Evolutionary conservation across 164 flowering plant genomes (phyloP).

Genomic region (Liquidambar formosana): DNA sequence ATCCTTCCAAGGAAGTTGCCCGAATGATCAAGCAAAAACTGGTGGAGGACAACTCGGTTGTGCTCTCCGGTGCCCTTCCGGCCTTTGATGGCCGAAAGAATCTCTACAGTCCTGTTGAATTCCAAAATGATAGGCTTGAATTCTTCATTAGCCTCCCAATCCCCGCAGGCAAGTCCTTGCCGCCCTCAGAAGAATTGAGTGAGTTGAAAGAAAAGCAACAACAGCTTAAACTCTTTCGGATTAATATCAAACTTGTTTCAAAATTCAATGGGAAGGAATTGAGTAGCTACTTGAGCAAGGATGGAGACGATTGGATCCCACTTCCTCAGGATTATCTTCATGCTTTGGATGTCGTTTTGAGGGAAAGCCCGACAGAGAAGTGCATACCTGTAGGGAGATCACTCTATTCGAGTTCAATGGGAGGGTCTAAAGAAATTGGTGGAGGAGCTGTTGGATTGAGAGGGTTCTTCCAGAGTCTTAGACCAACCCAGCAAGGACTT

Average conservation of each 20-base stretch:
- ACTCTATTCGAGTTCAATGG: conserved; percentile 76
- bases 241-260: conserved; percentile 72
- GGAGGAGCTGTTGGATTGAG: conserved; percentile 88
- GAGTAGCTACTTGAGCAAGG: conserved; percentile 53
- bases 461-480: conserved; percentile 92
- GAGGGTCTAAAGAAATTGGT: conserved; percentile 71
- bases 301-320: conserved; percentile 54
- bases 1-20: conserved; percentile 80
- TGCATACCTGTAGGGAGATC: conserved; percentile 76
- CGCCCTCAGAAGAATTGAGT: conserved; percentile 15
- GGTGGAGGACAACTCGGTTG: conserved; percentile 51
- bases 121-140: conserved; percentile 67
- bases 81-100: conserved; percentile 88
- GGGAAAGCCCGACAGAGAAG: conserved; percentile 72
- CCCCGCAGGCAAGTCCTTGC: conserved; percentile 30
- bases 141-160: conserved; percentile 68
- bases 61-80: conserved; percentile 60
- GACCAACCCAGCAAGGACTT: conserved; percentile 93
- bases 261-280: conserved; percentile 64
- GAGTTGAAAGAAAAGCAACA: conserved; percentile 29
- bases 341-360: conserved; percentile 81
- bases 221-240: conserved; percentile 54
- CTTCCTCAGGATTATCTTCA: conserved; percentile 94
- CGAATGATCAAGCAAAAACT: conserved; percentile 72
- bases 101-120: conserved; percentile 73